phyloP scores from a whole-genome alignment of 352 stramenopile species.

The Pythium coloratum region DNA sequence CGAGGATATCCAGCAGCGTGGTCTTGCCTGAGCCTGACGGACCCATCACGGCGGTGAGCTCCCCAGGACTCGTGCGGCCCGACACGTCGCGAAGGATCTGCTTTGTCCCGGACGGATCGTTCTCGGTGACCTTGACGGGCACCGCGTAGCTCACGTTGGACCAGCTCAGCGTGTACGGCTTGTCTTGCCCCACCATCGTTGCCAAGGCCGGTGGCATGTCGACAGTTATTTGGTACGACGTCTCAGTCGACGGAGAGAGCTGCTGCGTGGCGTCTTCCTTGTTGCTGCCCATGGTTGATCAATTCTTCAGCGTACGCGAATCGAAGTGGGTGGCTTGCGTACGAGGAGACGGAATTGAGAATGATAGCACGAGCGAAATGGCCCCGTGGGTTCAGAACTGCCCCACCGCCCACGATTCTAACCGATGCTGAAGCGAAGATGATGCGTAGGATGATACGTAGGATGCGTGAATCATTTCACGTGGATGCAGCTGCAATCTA shows the following conservation, averaged over 20 bases:
- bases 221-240: slow-evolving; percentile 3
- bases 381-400: too few relatives aligned
- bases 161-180: slow-evolving; percentile 28
- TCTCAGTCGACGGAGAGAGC: slow-evolving; percentile 1
- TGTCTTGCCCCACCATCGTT: neutral
- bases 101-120: neutral
- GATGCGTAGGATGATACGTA: too few relatives aligned
- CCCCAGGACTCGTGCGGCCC: slow-evolving; percentile 30
- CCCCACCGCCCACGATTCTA: too few relatives aligned
- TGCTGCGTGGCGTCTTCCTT: neutral
- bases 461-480: neutral
- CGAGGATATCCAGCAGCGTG: slow-evolving; percentile 65
- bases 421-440: too few relatives aligned
- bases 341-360: neutral
- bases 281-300: neutral
- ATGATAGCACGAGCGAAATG: neutral
- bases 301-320: neutral
- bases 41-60: slow-evolving; percentile 43
- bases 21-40: slow-evolving; percentile 41
- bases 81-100: slow-evolving; percentile 39
- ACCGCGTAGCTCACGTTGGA: slow-evolving; percentile 28
- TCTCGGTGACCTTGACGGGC: slow-evolving; percentile 4
- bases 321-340: neutral
- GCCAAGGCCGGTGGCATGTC: neutral
- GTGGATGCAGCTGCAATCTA: neutral